These are phyloP conservation scores for Candida anglica DNA, from an alignment of 805 yeast genomes.

Conservation along the genomic window DNA sequence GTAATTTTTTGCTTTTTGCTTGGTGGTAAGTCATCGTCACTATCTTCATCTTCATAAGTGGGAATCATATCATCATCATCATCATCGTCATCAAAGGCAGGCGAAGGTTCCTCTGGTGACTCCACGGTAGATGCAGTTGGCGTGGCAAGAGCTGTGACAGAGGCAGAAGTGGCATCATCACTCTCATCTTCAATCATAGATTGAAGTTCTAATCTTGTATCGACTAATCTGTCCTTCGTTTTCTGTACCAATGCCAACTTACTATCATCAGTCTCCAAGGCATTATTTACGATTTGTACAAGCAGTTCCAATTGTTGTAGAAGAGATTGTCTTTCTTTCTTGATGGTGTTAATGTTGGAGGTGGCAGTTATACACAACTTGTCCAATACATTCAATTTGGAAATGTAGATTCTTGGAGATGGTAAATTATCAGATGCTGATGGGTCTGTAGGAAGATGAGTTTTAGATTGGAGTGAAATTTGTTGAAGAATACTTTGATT, in stretches of 20 bases:
- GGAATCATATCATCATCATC: conserved; percentile 20
- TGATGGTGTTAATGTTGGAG: conserved; percentile 28
- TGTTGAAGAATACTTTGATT: conserved; percentile 35
- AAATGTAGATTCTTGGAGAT: conserved; percentile 31
- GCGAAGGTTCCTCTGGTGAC: conserved; percentile 25
- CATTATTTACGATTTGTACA: conserved; percentile 18
- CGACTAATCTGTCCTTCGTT: conserved; percentile 21
- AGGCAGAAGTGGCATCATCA: conserved; percentile 1
- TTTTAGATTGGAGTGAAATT: conserved; percentile 33
- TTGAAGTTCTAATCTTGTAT: conserved; percentile 28
- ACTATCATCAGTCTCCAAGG: conserved; percentile 28
- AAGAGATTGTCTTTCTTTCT: conserved; percentile 22
- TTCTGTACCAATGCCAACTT: conserved; percentile 25
- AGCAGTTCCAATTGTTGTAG: conserved; percentile 22
- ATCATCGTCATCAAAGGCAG: conserved; percentile 16
- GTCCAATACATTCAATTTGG: conserved; percentile 36
- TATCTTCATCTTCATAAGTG: conserved; percentile 17
- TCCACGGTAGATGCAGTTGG: conserved; percentile 1
- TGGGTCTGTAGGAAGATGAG: conserved; percentile 33
- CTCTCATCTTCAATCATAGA: conserved; percentile 19
- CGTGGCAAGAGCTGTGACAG: too few relatives aligned
- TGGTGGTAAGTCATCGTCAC: conserved; percentile 10
- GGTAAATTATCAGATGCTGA: conserved; percentile 33
- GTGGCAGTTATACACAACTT: conserved; percentile 30
- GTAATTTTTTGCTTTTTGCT: conserved; percentile 9